A percentile compares a stretch with the other conserved stretches of the same genome.
Conservation (phyloP, 2,329 filamentous ascomycete species). For the Neopestalotiopsis sp. region DNA sequence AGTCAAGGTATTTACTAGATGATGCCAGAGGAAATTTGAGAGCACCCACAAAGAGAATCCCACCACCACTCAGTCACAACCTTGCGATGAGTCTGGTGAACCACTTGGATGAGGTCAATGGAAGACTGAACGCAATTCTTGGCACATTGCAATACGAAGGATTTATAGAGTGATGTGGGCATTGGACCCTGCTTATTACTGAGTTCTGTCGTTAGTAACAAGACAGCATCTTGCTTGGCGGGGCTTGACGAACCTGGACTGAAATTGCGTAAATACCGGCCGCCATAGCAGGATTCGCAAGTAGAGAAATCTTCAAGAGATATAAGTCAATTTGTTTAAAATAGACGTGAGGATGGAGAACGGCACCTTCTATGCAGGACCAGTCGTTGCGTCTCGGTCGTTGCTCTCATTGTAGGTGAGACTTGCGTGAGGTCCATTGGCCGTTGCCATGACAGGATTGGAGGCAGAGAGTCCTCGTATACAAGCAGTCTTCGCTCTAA, state of each 20-base stretch:
- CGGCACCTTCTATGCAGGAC: constrained; percentile 2
- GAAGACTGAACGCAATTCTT: background rate
- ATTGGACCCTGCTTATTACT: background rate
- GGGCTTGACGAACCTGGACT: background rate
- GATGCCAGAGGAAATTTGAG: background rate
- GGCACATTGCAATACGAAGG: background rate
- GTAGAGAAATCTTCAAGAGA: background rate
- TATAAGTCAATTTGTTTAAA: background rate
- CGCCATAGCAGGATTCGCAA: background rate
- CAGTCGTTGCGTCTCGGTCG: background rate
- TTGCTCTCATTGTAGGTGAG: background rate
- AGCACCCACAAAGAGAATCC: background rate
- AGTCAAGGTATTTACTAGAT: background rate
- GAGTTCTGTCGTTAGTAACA: background rate
- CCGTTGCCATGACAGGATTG: constrained; percentile 4
- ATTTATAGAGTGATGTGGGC: background rate
- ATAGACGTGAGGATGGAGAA: background rate
- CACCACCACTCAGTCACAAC: constrained; percentile 1
- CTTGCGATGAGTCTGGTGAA: background rate
- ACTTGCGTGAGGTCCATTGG: background rate
- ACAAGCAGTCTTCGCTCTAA: background rate
- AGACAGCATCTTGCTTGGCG: background rate
- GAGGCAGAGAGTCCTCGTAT: background rate
- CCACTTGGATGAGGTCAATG: background rate
- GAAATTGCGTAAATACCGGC: background rate